Evolutionary conservation across 768 basidiomycete species (phyloP), one percentile per base, ranked within the genome.

Genomic region (Naganishia friedmannii): DNA sequence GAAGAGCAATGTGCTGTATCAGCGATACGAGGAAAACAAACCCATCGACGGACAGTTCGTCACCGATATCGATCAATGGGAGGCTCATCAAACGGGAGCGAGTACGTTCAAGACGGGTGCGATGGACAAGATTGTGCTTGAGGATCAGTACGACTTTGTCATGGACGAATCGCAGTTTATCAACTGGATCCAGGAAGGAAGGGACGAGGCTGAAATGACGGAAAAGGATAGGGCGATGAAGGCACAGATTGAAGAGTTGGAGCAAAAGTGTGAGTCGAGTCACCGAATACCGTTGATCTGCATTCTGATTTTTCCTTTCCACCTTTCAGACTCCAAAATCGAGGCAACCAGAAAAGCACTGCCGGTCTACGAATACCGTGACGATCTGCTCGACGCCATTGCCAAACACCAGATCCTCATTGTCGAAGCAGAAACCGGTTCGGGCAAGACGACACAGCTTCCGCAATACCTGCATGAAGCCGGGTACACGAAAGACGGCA

Each of bases 381-480:
- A 95, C 54, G 85, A 92, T 67, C 87, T 98, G 26, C 88, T 99
- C 10, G 86, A 88, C 26, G 96, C 96, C 0, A 89, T 99, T 70
- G 87, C 87, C 53, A 87, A 93, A 42, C 90, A 96, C 77, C 96
- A 97, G 77, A 90, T 98, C 23, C 87, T 99, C 73, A 93, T 99
- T 69, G 93, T 99, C 57, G 93, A 96, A 60, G 96, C 95, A 13
- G 96, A 99, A 82, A 98, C 96, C 0, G 96, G 96, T 28, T 98
- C 96, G 1, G 96, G 96, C 42, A 99, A 99, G 83, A 99, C 96
- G 1, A 99, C 96, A 0, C 96, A 99, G 79, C 85, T 99, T 3
- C 95, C 96, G 0, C 96, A 99, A 79, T 99, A 97, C 80, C 88
- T 99, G 3, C 92, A 97, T 78, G 96, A 99, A 83, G 94, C 93